These are phyloP conservation scores for Vaccinium myrtillus DNA, from an alignment of 148 eudicot species.

Conservation along the genomic window DNA sequence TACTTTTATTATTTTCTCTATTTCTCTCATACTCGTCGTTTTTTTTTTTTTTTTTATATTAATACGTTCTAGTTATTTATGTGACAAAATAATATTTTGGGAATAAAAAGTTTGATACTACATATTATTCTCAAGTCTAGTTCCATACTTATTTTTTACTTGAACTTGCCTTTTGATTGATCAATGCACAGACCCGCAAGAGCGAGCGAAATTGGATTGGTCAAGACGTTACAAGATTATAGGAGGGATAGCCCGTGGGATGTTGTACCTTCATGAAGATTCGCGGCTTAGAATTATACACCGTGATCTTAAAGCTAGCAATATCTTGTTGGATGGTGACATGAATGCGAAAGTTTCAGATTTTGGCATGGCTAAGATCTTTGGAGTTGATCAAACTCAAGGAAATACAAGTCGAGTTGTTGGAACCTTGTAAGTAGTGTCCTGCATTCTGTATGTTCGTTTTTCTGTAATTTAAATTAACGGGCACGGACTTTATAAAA, in stretches of 20 bases:
- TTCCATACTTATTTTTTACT: not conserved
- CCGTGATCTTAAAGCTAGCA: slow-evolving; percentile 9
- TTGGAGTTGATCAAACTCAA: slow-evolving; percentile 13
- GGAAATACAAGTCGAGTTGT: slow-evolving; percentile 23
- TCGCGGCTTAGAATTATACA: slow-evolving; percentile 5
- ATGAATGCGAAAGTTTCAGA: slow-evolving; percentile 28
- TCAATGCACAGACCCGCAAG: slow-evolving; percentile 19
- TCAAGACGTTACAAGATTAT: slow-evolving; percentile 34
- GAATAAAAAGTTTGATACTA: too few relatives aligned
- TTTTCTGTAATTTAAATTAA: not conserved
- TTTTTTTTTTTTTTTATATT: too few relatives aligned
- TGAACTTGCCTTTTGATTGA: not conserved
- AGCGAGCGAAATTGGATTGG: slow-evolving; percentile 30
- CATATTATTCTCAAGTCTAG: not conserved
- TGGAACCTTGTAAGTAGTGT: slow-evolving; percentile 45
- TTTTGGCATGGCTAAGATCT: slow-evolving; percentile 4
- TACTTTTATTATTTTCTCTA: too few relatives aligned
- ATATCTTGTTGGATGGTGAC: slow-evolving; percentile 17
- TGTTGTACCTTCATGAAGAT: slow-evolving; percentile 38
- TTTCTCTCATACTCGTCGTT: too few relatives aligned
- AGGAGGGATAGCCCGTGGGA: slow-evolving; percentile 28
- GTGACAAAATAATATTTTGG: too few relatives aligned
- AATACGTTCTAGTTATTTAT: too few relatives aligned
- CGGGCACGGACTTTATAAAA: not conserved
- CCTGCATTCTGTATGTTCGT: too few relatives aligned